phyloP scores from a whole-genome alignment of 2,329 filamentous ascomycete genomes.

The Stagonosporopsis chrysanthemi region DNA sequence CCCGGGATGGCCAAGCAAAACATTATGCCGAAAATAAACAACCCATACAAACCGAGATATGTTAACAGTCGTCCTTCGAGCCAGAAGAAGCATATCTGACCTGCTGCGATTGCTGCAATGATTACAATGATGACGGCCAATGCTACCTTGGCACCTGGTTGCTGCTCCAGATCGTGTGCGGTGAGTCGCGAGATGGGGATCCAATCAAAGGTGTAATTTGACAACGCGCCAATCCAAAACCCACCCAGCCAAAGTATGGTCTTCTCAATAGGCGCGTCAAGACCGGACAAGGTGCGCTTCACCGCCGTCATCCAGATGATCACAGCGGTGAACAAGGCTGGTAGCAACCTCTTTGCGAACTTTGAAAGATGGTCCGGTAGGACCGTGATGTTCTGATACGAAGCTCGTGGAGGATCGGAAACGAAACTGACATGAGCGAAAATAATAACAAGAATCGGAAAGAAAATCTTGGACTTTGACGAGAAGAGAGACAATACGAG shows the following conservation, averaged over 20 bases:
- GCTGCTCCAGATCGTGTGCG: slow-evolving; percentile 82
- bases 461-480: slow-evolving; percentile 78
- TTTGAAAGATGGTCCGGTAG: slow-evolving; percentile 62
- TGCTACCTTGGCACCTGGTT: slow-evolving; percentile 86
- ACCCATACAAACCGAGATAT: slow-evolving; percentile 78
- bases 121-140: slow-evolving; percentile 77
- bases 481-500: slow-evolving; percentile 78
- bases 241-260: slow-evolving; percentile 86
- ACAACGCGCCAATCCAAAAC: slow-evolving; percentile 87
- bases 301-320: slow-evolving; percentile 85
- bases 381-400: slow-evolving; percentile 53
- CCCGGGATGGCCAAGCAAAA: slow-evolving; percentile 75
- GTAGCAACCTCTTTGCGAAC: slow-evolving; percentile 80
- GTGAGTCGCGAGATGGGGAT: slow-evolving; percentile 92
- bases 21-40: slow-evolving; percentile 71
- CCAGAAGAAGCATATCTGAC: slow-evolving; percentile 87
- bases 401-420: slow-evolving; percentile 78
- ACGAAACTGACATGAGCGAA: slow-evolving; percentile 90
- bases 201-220: slow-evolving; percentile 92
- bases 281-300: slow-evolving; percentile 72
- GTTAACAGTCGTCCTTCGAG: slow-evolving; percentile 79
- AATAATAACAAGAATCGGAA: slow-evolving; percentile 78
- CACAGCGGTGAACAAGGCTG: slow-evolving; percentile 83
- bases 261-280: slow-evolving; percentile 87
- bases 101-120: slow-evolving; percentile 70